These are phyloP conservation scores for Tetrapyrgos nigripes DNA, from an alignment of 1,284 basidiomycete species.

Conservation along the genomic window DNA sequence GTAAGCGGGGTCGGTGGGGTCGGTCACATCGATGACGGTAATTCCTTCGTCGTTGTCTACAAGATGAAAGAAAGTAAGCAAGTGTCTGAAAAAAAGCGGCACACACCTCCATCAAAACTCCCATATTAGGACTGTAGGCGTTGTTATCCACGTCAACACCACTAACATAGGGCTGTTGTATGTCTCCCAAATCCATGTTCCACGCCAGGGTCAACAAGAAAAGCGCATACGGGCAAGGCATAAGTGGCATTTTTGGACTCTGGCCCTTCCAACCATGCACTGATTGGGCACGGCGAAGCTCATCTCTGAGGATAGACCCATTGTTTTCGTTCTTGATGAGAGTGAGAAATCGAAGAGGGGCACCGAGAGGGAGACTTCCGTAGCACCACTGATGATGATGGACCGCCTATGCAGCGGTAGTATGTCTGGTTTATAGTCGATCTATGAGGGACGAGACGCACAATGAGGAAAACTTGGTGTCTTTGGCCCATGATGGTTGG, in stretches of 20 bases:
- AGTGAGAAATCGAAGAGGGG: conserved; percentile 37
- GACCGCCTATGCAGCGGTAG: conserved; percentile 46
- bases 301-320: conserved; percentile 40
- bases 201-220: conserved; percentile 30
- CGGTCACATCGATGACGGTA: conserved; percentile 47
- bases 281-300: conserved; percentile 35
- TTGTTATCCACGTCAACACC: conserved; percentile 16
- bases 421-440: conserved; percentile 16
- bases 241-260: conserved; percentile 18
- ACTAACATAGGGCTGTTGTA: conserved; percentile 11
- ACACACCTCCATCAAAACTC: conserved; percentile 36
- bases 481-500: conserved; percentile 29
- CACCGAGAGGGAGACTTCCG: conserved; percentile 36
- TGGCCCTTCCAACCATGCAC: conserved; percentile 27
- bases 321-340: conserved; percentile 42
- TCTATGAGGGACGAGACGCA: conserved; percentile 23
- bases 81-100: neutral
- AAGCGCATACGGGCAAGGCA: conserved; percentile 37
- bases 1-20: conserved; percentile 39
- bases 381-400: conserved; percentile 47
- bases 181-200: conserved; percentile 24
- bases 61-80: neutral
- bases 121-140: conserved; percentile 28
- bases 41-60: conserved; percentile 49
- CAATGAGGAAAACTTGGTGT: conserved; percentile 26